These are phyloP conservation scores for Myxozyma vanderwaltii DNA, from an alignment of 805 yeast genomes.

Conservation along the genomic window DNA sequence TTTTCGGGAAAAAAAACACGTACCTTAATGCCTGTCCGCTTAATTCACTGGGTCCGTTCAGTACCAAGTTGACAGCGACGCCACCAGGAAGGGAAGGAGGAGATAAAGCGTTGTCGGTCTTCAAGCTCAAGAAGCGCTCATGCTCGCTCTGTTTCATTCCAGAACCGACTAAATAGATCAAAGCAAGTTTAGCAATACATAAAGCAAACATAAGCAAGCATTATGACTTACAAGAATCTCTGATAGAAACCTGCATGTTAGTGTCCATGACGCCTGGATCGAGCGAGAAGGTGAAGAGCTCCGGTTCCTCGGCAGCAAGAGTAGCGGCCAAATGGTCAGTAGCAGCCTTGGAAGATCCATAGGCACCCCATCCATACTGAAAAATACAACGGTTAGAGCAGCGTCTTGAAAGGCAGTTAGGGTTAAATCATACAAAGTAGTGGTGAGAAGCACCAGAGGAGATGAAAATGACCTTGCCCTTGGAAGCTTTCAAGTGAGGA, in stretches of 20 bases:
- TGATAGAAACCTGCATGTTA: constrained; percentile 78
- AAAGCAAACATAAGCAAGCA: background rate
- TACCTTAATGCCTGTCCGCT: constrained; percentile 73
- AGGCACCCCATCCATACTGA: constrained; percentile 81
- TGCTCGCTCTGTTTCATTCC: constrained; percentile 64
- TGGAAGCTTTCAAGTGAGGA: constrained; percentile 57
- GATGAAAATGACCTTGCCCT: constrained; percentile 74
- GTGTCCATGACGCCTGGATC: constrained; percentile 98
- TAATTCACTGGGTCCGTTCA: constrained; percentile 55
- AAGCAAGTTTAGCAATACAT: background rate
- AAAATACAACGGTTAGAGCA: background rate
- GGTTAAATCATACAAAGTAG: constrained; percentile 44
- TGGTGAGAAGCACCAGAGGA: constrained; percentile 84
- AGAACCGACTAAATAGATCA: constrained; percentile 45
- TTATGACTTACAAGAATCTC: constrained; percentile 53
- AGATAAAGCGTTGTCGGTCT: constrained; percentile 58
- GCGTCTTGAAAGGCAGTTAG: background rate
- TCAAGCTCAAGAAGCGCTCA: constrained; percentile 64
- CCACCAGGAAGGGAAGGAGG: constrained; percentile 73
- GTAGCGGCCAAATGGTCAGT: constrained; percentile 72
- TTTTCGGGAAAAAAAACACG: constrained; percentile 1
- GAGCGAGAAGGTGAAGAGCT: constrained; percentile 63
- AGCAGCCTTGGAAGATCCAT: constrained; percentile 91
- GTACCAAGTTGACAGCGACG: constrained; percentile 66
- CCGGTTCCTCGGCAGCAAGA: constrained; percentile 67